Percentiles rank a stretch among this genome's conserved stretches.
phyloP scores from a whole-genome alignment of 208 protist genomes.

The Angomonas desouzai region DNA sequence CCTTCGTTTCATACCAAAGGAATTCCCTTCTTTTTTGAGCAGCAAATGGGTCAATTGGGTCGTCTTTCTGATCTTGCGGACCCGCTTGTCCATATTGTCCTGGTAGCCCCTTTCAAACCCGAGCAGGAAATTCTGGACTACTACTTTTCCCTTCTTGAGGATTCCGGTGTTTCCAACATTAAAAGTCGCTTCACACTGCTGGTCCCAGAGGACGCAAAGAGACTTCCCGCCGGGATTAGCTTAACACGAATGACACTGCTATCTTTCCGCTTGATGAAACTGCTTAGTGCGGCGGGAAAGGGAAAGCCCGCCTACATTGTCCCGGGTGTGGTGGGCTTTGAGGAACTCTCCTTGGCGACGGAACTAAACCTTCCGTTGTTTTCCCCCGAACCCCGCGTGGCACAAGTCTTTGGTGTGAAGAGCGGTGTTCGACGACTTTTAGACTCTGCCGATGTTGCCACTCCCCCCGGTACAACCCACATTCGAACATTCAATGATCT shows the following conservation, averaged over 20 bases:
- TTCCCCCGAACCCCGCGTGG: conserved; percentile 62
- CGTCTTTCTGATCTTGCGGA: conserved; percentile 77
- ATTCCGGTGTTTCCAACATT: conserved; percentile 52
- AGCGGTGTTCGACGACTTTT: conserved; percentile 72
- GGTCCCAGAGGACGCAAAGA: conserved; percentile 69
- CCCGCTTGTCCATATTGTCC: conserved; percentile 74
- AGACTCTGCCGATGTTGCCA: conserved; percentile 72
- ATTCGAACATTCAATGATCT: conserved; percentile 58
- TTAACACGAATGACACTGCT: conserved; percentile 73
- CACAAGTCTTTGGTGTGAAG: conserved; percentile 83
- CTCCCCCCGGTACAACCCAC: conserved; percentile 49
- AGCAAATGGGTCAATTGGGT: conserved; percentile 80
- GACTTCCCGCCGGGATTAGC: conserved; percentile 67
- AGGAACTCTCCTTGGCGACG: conserved; percentile 81
- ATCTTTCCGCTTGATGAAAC: conserved; percentile 76
- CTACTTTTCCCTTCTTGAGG: conserved; percentile 66
- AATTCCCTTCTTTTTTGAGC: conserved; percentile 73
- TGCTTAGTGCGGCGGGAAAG: conserved; percentile 56
- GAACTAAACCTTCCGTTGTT: conserved; percentile 86
- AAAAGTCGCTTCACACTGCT: conserved; percentile 67
- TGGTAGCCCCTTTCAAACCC: conserved; percentile 71
- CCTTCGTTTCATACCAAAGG: conserved; percentile 70
- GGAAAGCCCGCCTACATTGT: conserved; percentile 77
- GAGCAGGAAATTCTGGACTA: conserved; percentile 80
- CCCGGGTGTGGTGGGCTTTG: conserved; percentile 76